Base-by-base conservation (phyloP, 805 yeast species). In the Teunomyces lycoperdinae region DNA sequence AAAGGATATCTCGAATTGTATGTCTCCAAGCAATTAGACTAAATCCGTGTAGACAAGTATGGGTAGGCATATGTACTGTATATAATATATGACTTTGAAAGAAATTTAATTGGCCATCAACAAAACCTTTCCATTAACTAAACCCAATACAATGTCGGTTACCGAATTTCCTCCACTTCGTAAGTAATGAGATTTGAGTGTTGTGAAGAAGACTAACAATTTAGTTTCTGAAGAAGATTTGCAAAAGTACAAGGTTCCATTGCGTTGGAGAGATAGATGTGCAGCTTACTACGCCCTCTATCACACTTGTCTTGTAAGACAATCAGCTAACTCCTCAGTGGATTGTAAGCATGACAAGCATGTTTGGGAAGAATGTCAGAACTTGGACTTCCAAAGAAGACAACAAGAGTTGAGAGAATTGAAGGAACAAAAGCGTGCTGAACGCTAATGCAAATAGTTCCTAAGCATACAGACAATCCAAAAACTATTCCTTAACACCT, bases 291-390 rank as follows among this genome's bases (percentile, higher is more conserved):
- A 63, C 55, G 77, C 76, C 24, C 71, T 72, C 47, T 71, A 67
- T 55, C 72, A 70, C 48, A 68, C 72, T 9, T 73, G 77, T 61
- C 71, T 71, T 44, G 63, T 67, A 31, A 71, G 77, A 60, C 74
- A 71, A 53, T 62, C 70, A 11, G 76, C 75, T 49, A 71, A 70
- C 58, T 60, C 68, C 2, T 64, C 73, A 4, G 71, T 72, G 40
- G 81, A 80, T 57, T 88, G 96, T 58, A 74, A 78, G 49, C 85
- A 85, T 54, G 89, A 85, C 70, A 81, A 89, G 64, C 95, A 89
- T 58, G 83, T 76, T 36, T 89, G 90, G 76, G 96, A 88, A 66
- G 86, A 86, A 63, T 88, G 96, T 66, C 87, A 88, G 68, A 85
- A 85, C 64, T 67, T 83, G 66, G 96, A 89, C 63, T 87, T 85